Evolutionary conservation across 2,329 filamentous ascomycete genomes (phyloP).

Genomic region (Ophiostoma piceae): DNA sequence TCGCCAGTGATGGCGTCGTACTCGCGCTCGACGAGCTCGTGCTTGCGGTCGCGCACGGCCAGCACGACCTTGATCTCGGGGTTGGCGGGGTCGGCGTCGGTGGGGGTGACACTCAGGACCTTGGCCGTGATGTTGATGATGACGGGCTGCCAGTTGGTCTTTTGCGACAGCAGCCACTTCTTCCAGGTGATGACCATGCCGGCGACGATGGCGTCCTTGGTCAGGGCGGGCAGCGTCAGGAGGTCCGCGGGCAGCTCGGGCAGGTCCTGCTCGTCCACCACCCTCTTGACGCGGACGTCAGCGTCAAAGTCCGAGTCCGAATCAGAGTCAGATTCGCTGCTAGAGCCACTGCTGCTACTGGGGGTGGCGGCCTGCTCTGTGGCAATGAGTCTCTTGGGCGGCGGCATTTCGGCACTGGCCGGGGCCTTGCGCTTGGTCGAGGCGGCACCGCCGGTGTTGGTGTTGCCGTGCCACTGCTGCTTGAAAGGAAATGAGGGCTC

Average conservation of each 20-base stretch:
- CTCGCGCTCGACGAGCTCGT: constrained; percentile 50
- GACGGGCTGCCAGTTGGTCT: constrained; percentile 62
- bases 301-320: background rate
- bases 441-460: too few species aligned
- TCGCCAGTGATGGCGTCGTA: constrained; percentile 65
- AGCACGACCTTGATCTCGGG: constrained; percentile 54
- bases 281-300: too few species aligned
- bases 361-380: background rate
- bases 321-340: background rate
- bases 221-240: constrained; percentile 47
- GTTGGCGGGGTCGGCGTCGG: constrained; percentile 44
- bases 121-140: constrained; percentile 61
- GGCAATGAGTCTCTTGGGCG: constrained; percentile 16
- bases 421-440: background rate
- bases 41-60: constrained; percentile 61
- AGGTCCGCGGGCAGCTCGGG: constrained; percentile 56
- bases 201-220: constrained; percentile 42
- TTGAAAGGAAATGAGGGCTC: constrained; percentile 85
- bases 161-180: constrained; percentile 54
- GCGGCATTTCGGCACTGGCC: background rate
- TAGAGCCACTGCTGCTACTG: background rate
- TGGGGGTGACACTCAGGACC: constrained; percentile 43
- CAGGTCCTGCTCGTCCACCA: constrained; percentile 50
- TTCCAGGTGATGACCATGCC: constrained; percentile 68
- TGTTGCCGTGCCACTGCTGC: constrained; percentile 74